Percentiles rank a stretch among this genome's conserved stretches.
phyloP scores from a whole-genome alignment of 257 asterid genomes.

The Petunia secreta region DNA sequence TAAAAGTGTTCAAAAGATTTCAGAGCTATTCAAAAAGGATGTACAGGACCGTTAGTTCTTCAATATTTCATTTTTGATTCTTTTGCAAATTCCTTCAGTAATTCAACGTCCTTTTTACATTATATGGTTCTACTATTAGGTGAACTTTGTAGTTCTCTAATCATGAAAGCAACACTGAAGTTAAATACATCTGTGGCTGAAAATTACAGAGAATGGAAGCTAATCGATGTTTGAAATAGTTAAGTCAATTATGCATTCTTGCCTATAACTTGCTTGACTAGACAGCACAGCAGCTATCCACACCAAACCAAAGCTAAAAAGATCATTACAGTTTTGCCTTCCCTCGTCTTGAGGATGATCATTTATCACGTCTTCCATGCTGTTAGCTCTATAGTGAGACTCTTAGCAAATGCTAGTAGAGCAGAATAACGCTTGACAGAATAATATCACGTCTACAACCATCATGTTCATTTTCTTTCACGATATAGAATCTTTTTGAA shows the following conservation, averaged over 20 bases:
- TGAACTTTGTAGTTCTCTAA: neutral
- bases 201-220: neutral
- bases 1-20: neutral
- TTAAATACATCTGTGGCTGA: neutral
- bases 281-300: neutral
- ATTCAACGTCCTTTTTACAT: neutral
- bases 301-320: slow-evolving; percentile 7
- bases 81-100: slow-evolving; percentile 1
- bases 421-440: neutral
- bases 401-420: neutral
- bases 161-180: neutral
- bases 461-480: neutral
- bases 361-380: neutral
- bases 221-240: neutral
- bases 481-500: neutral
- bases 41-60: neutral
- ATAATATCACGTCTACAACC: neutral
- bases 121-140: neutral
- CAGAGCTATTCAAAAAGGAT: neutral
- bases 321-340: neutral
- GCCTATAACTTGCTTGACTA: neutral
- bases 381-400: neutral
- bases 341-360: neutral
- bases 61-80: neutral
- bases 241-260: neutral